Evolutionary conservation across 2,329 filamentous ascomycete species (phyloP).

Genomic region (Berkeleyomyces basicola): DNA sequence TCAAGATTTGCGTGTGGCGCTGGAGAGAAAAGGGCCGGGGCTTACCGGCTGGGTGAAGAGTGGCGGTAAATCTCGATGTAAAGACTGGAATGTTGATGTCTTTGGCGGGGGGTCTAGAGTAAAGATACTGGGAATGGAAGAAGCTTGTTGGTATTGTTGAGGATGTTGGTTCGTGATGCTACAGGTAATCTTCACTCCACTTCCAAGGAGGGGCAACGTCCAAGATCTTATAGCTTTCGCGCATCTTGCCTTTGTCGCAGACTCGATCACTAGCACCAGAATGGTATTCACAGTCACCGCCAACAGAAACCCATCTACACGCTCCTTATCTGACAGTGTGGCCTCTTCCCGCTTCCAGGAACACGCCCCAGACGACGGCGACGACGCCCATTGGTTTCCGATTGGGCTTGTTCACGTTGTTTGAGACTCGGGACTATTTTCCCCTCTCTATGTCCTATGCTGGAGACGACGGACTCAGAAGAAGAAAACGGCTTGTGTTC

Average conservation of each 20-base stretch:
- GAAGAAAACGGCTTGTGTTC: background rate
- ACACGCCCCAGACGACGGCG: background rate
- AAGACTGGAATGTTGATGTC: background rate
- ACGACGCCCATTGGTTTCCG: background rate
- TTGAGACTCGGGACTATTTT: background rate
- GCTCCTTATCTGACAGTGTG: background rate
- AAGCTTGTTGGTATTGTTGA: background rate
- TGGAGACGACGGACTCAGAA: background rate
- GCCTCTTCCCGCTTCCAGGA: background rate
- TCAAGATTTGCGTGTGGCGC: slow-evolving; percentile 20
- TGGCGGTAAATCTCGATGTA: background rate
- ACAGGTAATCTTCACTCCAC: background rate
- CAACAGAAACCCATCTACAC: background rate
- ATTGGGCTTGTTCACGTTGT: background rate
- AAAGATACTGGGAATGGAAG: background rate
- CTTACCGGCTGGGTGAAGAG: too few relatives aligned
- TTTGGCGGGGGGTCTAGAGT: too few relatives aligned
- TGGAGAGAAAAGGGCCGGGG: background rate
- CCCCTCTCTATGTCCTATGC: background rate
- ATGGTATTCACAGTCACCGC: too few relatives aligned
- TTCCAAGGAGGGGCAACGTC: background rate
- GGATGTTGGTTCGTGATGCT: background rate
- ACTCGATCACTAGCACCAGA: background rate
- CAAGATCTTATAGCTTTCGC: background rate
- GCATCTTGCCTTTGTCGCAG: background rate